Conservation (phyloP, 441 rosid species). For the Gossypium aridum region DNA sequence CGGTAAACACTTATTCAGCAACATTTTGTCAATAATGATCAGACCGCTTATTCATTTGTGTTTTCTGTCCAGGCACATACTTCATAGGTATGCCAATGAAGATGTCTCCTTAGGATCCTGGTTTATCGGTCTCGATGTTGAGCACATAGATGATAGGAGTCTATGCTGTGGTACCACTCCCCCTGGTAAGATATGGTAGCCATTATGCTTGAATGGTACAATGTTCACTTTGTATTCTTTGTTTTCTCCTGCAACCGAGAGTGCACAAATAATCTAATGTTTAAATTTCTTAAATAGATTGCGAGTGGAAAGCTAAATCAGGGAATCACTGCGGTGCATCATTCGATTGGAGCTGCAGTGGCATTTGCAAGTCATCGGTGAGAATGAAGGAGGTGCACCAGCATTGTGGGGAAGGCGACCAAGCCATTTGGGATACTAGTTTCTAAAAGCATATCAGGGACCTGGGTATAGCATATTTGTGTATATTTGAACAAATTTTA, state of each 20-base stretch:
- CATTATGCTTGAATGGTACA: no score
- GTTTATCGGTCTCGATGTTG: constrained; percentile 94
- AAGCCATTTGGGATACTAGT: constrained; percentile 81
- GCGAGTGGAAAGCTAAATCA: constrained; percentile 94
- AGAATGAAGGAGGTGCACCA: constrained; percentile 87
- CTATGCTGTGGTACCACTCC: constrained; percentile 80
- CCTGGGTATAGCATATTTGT: constrained; percentile 25
- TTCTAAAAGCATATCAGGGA: constrained; percentile 32
- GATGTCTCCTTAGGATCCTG: constrained; percentile 92
- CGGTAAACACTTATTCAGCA: constrained; percentile 24
- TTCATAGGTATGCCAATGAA: constrained; percentile 83
- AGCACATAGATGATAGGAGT: constrained; percentile 88
- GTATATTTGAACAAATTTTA: constrained; percentile 5
- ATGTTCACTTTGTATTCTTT: background rate
- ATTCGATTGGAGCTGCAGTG: constrained; percentile 93
- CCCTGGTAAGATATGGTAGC: constrained; percentile 40
- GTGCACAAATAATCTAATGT: background rate
- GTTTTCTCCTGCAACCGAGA: background rate
- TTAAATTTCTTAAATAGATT: constrained; percentile 38
- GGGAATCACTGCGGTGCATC: constrained; percentile 94
- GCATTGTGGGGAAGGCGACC: constrained; percentile 88
- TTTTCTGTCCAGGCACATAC: constrained; percentile 46
- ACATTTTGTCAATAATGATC: background rate
- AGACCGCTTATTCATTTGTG: background rate
- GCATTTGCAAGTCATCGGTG: constrained; percentile 82